Percentiles rank a stretch among this genome's conserved stretches.
These are phyloP conservation scores for Lathyrus aphaca DNA, from an alignment of 306 rosid species.

Conservation along the genomic window DNA sequence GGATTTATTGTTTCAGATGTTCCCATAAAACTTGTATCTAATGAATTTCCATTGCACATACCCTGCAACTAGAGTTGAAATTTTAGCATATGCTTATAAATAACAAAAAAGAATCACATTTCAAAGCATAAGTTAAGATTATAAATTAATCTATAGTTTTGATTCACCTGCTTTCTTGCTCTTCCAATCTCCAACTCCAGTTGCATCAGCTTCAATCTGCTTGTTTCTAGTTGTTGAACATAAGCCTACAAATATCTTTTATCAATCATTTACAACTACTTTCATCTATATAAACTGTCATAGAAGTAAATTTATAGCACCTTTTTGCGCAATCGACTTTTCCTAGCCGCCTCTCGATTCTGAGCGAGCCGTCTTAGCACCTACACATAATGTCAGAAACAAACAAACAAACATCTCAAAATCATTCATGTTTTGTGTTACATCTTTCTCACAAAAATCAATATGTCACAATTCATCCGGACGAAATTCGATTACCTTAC, in stretches of 20 bases:
- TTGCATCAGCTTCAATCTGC: slow-evolving; percentile 77
- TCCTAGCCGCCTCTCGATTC: slow-evolving; percentile 91
- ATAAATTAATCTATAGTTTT: slow-evolving; percentile 26
- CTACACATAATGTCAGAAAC: slow-evolving; percentile 44
- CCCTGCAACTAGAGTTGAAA: slow-evolving; percentile 55
- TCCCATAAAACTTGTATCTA: slow-evolving; percentile 58
- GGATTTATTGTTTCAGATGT: slow-evolving; percentile 54
- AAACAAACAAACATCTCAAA: slow-evolving; percentile 18
- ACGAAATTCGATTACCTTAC: slow-evolving; percentile 63
- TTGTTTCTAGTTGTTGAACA: slow-evolving; percentile 82
- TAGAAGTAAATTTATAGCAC: slow-evolving; percentile 41
- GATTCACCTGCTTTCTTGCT: slow-evolving; percentile 71
- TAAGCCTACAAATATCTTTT: slow-evolving; percentile 57
- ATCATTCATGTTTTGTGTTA: slow-evolving; percentile 19
- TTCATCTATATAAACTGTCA: background rate
- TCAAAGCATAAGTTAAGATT: slow-evolving; percentile 4
- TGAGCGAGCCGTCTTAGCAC: slow-evolving; percentile 74
- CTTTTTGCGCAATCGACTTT: slow-evolving; percentile 79
- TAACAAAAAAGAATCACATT: slow-evolving; percentile 10
- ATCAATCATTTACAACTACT: background rate
- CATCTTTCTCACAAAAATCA: background rate
- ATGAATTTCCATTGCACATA: slow-evolving; percentile 41
- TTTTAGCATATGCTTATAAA: slow-evolving; percentile 17
- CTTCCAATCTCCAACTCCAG: slow-evolving; percentile 76
- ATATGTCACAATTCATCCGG: slow-evolving; percentile 4